Evolutionary conservation across 139 green algal genomes (phyloP).

Genomic region (Coccomyxa sp.): DNA sequence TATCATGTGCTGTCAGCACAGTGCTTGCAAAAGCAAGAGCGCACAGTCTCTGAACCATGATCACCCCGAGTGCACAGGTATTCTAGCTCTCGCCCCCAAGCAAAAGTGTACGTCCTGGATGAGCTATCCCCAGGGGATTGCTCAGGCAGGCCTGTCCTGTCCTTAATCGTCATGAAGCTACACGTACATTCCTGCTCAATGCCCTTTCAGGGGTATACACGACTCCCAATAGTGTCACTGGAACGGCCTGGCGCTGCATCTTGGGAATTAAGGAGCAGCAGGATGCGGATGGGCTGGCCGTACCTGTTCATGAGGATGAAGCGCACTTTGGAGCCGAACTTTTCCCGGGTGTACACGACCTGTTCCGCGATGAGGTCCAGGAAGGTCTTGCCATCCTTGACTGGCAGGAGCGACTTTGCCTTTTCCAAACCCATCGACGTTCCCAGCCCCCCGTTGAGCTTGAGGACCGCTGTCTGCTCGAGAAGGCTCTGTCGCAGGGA

Average conservation of each 20-base stretch:
- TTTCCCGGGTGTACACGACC: slow-evolving; percentile 76
- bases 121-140: too few relatives aligned
- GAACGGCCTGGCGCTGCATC: too few relatives aligned
- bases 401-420: slow-evolving; percentile 82
- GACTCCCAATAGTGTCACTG: too few relatives aligned
- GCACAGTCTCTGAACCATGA: too few relatives aligned
- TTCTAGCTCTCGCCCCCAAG: too few relatives aligned
- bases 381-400: slow-evolving; percentile 88
- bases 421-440: slow-evolving; percentile 93
- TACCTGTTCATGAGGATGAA: slow-evolving; percentile 95
- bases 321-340: slow-evolving; percentile 48
- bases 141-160: background rate
- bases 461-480: slow-evolving; percentile 78
- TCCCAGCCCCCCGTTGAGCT: slow-evolving; percentile 90
- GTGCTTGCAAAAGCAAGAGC: too few relatives aligned
- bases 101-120: too few relatives aligned
- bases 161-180: background rate
- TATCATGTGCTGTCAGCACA: too few relatives aligned
- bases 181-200: background rate
- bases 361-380: slow-evolving; percentile 93
- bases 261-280: too few relatives aligned
- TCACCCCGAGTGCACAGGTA: too few relatives aligned
- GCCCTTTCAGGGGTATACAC: background rate
- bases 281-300: slow-evolving; percentile 69
- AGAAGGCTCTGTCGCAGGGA: slow-evolving; percentile 49